Evolutionary conservation across 2,329 filamentous ascomycete genomes (phyloP), one percentile per base, ranked within the genome.

Genomic region (Xylaria sp.): DNA sequence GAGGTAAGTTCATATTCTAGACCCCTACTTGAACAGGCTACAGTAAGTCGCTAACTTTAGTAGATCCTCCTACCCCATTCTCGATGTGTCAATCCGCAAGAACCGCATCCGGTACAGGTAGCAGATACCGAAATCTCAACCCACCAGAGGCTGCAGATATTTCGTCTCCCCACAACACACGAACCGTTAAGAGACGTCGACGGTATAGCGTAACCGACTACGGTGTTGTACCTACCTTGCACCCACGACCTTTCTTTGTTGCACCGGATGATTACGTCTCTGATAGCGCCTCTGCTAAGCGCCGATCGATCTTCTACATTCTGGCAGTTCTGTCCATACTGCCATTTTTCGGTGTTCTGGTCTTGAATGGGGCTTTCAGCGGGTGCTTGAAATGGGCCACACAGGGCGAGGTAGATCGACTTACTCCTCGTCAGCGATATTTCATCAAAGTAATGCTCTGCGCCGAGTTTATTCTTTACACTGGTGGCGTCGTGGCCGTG

Each of bases 301-400:
- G 82, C 20, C 75, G 73, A 2, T 64, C 68, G 0, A 81, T 83
- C 61, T 87, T 86, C 71, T 72, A 77, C 9, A 52, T 75, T 13
- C 80, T 86, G 69, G 73, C 82, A 54, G 37, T 77, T 0, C 56
- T 85, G 51, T 82, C 82, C 20, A 63, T 84, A 1, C 80, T 88
- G n/a, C 86, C 86, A 0, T 83, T 87, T 57, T 76, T 85, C 10
- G 82, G 84, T 0, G 67, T 85, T 0, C 73, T 87, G 8, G 82
- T 83, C 0, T 79, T 86, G 32, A 78, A 74, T 10, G 84, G 85
- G 12, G 80, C 77, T 13, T 83, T 87, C 55, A 81, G 86, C 70
- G 77, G 79, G 0, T 81, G 81, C 0, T 80, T 88, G 34, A 81
- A 81, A 7, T 88, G 85, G 85, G 82, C 81, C 62, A 86, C 85